Evolutionary conservation across 345 rosid genomes (phyloP).

Genomic region (Corymbia maculata): DNA sequence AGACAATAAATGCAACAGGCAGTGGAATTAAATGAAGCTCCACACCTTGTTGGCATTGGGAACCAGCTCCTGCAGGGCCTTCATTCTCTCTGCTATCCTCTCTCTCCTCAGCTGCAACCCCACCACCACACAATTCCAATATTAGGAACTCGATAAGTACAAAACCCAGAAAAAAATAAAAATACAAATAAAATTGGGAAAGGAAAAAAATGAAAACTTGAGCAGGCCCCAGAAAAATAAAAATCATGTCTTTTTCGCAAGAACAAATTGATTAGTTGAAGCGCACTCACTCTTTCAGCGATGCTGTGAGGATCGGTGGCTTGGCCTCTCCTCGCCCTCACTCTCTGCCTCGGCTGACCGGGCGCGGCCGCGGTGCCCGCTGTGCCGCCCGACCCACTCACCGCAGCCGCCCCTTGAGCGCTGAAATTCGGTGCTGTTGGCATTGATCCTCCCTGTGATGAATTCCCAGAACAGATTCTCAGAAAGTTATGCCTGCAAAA

Average conservation of each 20-base stretch:
- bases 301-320: slow-evolving; percentile 99
- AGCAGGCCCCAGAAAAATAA: not conserved
- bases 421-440: slow-evolving; percentile 24
- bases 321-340: slow-evolving; percentile 97
- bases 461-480: not conserved
- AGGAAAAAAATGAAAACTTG: not conserved
- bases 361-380: slow-evolving; percentile 32
- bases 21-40: not conserved
- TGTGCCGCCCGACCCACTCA: slow-evolving; percentile 26
- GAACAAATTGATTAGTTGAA: not conserved
- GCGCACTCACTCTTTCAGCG: slow-evolving; percentile 82
- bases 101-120: slow-evolving; percentile 74
- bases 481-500: not conserved
- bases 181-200: not conserved
- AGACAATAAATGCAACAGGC: not conserved
- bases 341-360: slow-evolving; percentile 64
- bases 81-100: slow-evolving; percentile 97
- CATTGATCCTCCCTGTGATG: slow-evolving; percentile 6
- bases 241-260: not conserved
- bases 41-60: slow-evolving; percentile 93
- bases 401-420: slow-evolving; percentile 15
- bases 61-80: slow-evolving; percentile 92
- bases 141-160: not conserved
- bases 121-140: not conserved
- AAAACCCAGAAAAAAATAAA: not conserved